phyloP scores from a whole-genome alignment of 176 grass and related monocot genomes.

The Zoysia pacifica region DNA sequence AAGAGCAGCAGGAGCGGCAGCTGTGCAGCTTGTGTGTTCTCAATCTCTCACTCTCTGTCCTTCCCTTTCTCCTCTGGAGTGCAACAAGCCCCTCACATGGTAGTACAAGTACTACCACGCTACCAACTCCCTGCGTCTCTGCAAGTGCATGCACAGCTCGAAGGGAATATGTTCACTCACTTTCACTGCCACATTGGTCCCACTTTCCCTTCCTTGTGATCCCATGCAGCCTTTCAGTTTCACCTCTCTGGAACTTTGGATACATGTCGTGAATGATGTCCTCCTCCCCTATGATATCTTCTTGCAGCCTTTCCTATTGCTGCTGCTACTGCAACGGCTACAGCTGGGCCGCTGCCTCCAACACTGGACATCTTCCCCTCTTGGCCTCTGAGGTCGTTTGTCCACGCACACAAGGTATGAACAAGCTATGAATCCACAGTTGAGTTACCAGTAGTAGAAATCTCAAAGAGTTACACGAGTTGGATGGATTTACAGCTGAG shows the following conservation, averaged over 20 bases:
- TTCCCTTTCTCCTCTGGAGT: slow-evolving; percentile 23
- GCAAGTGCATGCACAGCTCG: slow-evolving; percentile 27
- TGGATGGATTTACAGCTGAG: background rate
- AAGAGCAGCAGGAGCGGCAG: slow-evolving; percentile 45
- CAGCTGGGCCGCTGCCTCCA: slow-evolving; percentile 52
- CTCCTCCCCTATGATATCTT: slow-evolving; percentile 53
- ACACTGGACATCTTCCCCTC: slow-evolving; percentile 94
- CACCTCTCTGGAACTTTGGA: slow-evolving; percentile 35
- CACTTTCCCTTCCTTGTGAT: slow-evolving; percentile 49
- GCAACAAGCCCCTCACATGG: slow-evolving; percentile 25
- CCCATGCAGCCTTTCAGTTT: slow-evolving; percentile 53
- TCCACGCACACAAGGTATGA: slow-evolving; percentile 66
- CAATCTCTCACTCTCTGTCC: background rate
- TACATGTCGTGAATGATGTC: slow-evolving; percentile 50
- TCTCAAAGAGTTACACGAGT: background rate
- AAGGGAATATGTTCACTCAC: slow-evolving; percentile 48
- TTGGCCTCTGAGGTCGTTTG: slow-evolving; percentile 73
- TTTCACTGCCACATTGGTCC: slow-evolving; percentile 41
- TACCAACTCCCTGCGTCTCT: slow-evolving; percentile 50
- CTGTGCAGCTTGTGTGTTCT: slow-evolving; percentile 45
- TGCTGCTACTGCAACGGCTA: slow-evolving; percentile 36
- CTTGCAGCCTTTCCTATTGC: slow-evolving; percentile 64
- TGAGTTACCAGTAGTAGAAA: background rate
- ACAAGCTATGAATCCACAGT: background rate
- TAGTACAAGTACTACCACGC: slow-evolving; percentile 30